Percentiles rank a stretch among this genome's conserved stretches.
phyloP scores from a whole-genome alignment of 2,329 filamentous ascomycete genomes.

The Hymenoscyphus infarciens region DNA sequence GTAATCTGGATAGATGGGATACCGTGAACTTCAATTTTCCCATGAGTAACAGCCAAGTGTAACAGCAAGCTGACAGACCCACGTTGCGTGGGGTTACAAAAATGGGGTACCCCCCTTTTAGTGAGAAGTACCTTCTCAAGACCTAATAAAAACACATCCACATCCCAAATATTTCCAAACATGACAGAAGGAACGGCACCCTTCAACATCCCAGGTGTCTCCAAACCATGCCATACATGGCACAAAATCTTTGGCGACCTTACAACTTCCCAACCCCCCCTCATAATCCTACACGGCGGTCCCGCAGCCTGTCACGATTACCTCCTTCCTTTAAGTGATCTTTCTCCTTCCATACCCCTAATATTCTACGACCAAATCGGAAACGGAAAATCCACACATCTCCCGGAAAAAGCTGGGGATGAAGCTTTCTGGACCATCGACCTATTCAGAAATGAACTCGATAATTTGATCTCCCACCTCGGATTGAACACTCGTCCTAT shows the following conservation, averaged over 20 bases:
- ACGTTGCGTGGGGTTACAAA: no score
- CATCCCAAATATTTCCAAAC: not conserved
- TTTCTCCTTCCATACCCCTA: conserved; percentile 38
- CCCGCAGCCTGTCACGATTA: conserved; percentile 6
- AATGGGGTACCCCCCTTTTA: no score
- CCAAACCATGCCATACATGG: conserved; percentile 1
- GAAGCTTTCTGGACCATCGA: conserved; percentile 44
- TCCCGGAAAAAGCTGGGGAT: conserved; percentile 44
- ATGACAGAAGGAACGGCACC: not conserved
- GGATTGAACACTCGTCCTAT: conserved; percentile 33
- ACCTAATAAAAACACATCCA: no score
- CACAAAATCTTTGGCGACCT: not conserved
- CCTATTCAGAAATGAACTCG: conserved; percentile 47
- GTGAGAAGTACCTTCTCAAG: no score
- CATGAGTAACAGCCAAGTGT: no score
- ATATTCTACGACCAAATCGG: conserved; percentile 55
- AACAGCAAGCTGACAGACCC: no score
- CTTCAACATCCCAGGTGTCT: not conserved
- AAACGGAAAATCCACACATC: conserved; percentile 45
- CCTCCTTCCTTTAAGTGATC: conserved; percentile 2
- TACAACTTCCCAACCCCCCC: not conserved
- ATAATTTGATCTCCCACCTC: conserved; percentile 44
- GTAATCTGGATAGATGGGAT: no score
- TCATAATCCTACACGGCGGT: conserved; percentile 3
- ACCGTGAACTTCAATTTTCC: no score